Percentiles rank a stretch among this genome's conserved stretches.
Conservation (phyloP, 2,329 filamentous ascomycete species). For the Talaromyces islandicus region DNA sequence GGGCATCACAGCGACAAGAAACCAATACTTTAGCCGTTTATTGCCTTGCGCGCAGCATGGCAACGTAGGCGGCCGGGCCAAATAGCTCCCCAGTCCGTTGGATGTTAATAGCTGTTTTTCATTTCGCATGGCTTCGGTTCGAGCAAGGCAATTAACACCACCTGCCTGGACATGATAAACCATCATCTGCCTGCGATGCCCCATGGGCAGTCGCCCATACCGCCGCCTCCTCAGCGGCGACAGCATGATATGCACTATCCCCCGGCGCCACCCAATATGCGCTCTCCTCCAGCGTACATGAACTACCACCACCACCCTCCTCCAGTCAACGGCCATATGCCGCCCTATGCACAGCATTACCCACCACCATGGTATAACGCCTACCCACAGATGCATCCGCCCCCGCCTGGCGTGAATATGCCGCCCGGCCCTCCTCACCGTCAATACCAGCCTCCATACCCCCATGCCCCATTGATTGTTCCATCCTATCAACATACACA, state of each 20-base stretch:
- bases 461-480: constrained; percentile 34
- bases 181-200: constrained; percentile 39
- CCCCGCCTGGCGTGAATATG: constrained; percentile 38
- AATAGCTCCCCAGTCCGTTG: constrained; percentile 9
- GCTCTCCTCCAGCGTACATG: constrained; percentile 56
- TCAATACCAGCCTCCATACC: constrained; percentile 34
- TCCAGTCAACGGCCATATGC: constrained; percentile 51
- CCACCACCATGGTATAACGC: constrained; percentile 40
- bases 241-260: constrained; percentile 42
- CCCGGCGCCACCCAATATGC: constrained; percentile 45
- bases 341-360: constrained; percentile 42
- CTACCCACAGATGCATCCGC: constrained; percentile 35
- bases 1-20: background rate
- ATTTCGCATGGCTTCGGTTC: constrained; percentile 36
- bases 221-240: constrained; percentile 36
- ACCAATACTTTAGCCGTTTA: constrained; percentile 3
- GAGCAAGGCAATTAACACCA: constrained; percentile 29
- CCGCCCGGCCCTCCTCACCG: constrained; percentile 36
- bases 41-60: constrained; percentile 26
- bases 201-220: constrained; percentile 47
- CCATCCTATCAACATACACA: constrained; percentile 39
- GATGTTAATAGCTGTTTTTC: constrained; percentile 14
- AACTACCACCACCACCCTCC: constrained; percentile 47
- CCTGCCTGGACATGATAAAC: constrained; percentile 37
- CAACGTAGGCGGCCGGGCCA: constrained; percentile 24